phyloP scores from a whole-genome alignment of 2,329 filamentous ascomycete species.

The Sporothrix mexicana region DNA sequence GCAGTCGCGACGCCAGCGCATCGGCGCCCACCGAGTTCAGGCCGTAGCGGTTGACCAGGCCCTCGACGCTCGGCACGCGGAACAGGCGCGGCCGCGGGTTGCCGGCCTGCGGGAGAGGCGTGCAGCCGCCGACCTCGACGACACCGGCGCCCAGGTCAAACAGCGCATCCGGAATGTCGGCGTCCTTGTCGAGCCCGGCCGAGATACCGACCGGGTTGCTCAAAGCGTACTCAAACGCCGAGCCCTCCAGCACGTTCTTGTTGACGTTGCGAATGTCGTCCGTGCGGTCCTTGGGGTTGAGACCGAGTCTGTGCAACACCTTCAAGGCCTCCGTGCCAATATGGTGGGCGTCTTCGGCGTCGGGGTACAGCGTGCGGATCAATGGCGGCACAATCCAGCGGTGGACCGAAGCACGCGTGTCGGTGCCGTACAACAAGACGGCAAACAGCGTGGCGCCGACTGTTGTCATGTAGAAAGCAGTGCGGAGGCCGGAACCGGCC shows the following conservation, averaged over 20 bases:
- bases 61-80: slow-evolving; percentile 79
- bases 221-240: slow-evolving; percentile 74
- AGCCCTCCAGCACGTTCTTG: slow-evolving; percentile 49
- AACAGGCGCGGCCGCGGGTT: slow-evolving; percentile 91
- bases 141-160: slow-evolving; percentile 84
- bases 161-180: slow-evolving; percentile 82
- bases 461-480: slow-evolving; percentile 50
- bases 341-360: slow-evolving; percentile 93
- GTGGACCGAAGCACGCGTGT: slow-evolving; percentile 74
- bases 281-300: slow-evolving; percentile 83
- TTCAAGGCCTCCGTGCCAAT: slow-evolving; percentile 74
- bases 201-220: slow-evolving; percentile 91
- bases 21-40: slow-evolving; percentile 92
- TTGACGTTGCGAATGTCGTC: slow-evolving; percentile 46
- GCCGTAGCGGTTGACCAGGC: slow-evolving; percentile 93
- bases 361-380: slow-evolving; percentile 69
- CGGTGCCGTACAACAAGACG: slow-evolving; percentile 72
- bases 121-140: slow-evolving; percentile 91
- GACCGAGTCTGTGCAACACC: slow-evolving; percentile 71
- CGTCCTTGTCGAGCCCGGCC: slow-evolving; percentile 95
- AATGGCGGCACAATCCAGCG: slow-evolving; percentile 69
- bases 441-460: slow-evolving; percentile 52
- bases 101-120: slow-evolving; percentile 82
- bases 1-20: slow-evolving; percentile 77
- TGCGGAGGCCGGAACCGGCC: slow-evolving; percentile 44